Base-by-base conservation (phyloP, 2,329 filamentous ascomycete genomes). In the Pyricularia sp. region DNA sequence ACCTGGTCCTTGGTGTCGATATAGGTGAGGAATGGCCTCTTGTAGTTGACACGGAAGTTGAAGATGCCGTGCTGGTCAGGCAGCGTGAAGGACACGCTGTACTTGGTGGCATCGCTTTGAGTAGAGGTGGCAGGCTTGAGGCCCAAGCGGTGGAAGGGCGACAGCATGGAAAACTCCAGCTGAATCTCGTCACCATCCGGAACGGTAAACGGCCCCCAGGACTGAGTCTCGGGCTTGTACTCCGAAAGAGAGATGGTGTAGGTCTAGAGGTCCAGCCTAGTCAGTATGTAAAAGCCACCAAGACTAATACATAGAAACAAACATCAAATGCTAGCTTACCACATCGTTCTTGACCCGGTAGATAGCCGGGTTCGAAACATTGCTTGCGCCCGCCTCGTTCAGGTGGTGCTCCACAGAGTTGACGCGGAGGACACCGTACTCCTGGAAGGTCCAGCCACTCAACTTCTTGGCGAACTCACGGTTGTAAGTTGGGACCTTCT, bases 21-120 rank as follows among this genome's bases (percentile, higher is more conserved):
- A 78, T 89, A 91, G 75, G 89, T 95, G 73, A 97, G 81, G 84
- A 97, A 97, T 1, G 94, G 93, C 7, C 95, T 89, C 84, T 97
- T 97, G 86, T 98, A 97, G 85, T 97, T 97, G 79, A 98, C 86
- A 77, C 90, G 88, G 86, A 99, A 98, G 82, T 97, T 97, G 86
- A 98, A 99, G 81, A 99, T 97, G 77, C 95, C 95, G 82, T 99
- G 95, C 81, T 99, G 95, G 78, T 99, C 95, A 4, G 95, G 95
- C 4, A 94, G 86, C 72, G 85, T 91, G 81, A 99, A 97, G 28
- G 87, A 85, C 64, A 87, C 85, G 71, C 86, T 85, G 83, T 90
- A 99, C 71, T 91, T 85, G 66, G 92, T 90, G 72, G 89, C 88
- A 74, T 92, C 89, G 68, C 84, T 79, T 1, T 88, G 90, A 30